These are phyloP conservation scores for Dryas alaskensis DNA, from an alignment of 306 rosid genomes.

Conservation along the genomic window DNA sequence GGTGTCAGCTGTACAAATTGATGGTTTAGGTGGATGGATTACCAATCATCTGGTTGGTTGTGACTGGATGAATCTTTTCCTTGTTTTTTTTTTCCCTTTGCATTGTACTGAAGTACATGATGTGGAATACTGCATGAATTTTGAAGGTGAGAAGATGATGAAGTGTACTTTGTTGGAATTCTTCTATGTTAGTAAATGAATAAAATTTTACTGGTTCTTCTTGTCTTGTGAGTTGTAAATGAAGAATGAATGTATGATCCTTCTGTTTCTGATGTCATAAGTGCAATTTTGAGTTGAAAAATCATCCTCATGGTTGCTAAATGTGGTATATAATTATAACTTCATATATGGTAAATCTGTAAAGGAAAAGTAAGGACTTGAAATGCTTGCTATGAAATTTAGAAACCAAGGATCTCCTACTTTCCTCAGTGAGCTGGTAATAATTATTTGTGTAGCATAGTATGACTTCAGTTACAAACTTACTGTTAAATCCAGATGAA, in stretches of 20 bases:
- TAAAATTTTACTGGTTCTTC: background rate
- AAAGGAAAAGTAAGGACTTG: too few species aligned
- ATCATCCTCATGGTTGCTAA: constrained; percentile 1
- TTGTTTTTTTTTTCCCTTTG: background rate
- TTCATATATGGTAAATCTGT: too few species aligned
- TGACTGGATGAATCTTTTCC: background rate
- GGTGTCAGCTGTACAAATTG: constrained; percentile 6
- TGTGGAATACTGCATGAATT: background rate
- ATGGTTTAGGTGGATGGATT: background rate
- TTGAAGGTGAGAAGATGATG: background rate
- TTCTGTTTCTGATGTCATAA: background rate
- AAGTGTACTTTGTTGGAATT: constrained; percentile 1
- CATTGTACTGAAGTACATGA: background rate
- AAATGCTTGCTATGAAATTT: too few species aligned
- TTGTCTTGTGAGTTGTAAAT: background rate
- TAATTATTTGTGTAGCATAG: too few species aligned
- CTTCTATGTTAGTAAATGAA: background rate
- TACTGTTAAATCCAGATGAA: too few species aligned
- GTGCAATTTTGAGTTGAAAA: background rate
- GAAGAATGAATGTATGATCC: background rate
- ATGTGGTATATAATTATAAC: background rate
- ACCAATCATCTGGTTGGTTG: background rate
- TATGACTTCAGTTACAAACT: too few species aligned
- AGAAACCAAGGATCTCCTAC: too few species aligned
- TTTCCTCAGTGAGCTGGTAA: too few species aligned